phyloP scores from a whole-genome alignment of 371 early-diverging fungal species.

The Apophysomyces variabilis region DNA sequence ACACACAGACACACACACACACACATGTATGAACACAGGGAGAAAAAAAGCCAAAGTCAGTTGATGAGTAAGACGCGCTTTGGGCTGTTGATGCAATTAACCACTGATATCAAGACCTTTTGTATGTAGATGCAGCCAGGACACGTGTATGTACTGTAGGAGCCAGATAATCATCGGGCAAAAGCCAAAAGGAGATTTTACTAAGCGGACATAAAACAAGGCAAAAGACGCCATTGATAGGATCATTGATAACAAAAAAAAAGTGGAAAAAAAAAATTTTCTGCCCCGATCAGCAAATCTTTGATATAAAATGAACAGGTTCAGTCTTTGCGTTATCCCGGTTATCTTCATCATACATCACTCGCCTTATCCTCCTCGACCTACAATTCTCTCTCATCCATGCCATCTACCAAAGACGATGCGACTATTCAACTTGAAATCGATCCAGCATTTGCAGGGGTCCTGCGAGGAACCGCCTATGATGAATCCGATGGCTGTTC shows the following conservation, averaged over 20 bases:
- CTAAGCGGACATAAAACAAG: not conserved
- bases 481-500: conserved; percentile 55
- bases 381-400: not conserved
- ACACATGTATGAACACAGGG: too few relatives aligned
- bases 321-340: not conserved
- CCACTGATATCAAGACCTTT: too few relatives aligned
- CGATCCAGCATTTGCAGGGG: conserved; percentile 49
- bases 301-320: not conserved
- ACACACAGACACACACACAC: too few relatives aligned
- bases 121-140: too few relatives aligned
- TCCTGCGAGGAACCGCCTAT: conserved; percentile 47
- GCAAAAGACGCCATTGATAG: not conserved
- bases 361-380: not conserved
- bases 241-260: conserved; percentile 3
- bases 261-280: not conserved
- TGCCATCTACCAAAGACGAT: conserved; percentile 36
- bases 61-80: not conserved
- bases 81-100: not conserved
- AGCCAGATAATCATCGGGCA: not conserved
- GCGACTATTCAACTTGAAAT: conserved; percentile 35
- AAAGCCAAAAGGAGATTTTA: not conserved
- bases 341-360: not conserved
- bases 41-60: too few relatives aligned
- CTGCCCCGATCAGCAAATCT: not conserved
- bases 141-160: too few relatives aligned